A percentile compares a stretch with the other conserved stretches of the same genome.
Evolutionary conservation across 2,329 filamentous ascomycete genomes (phyloP).

Genomic region (Aspergillus carbonarius): DNA sequence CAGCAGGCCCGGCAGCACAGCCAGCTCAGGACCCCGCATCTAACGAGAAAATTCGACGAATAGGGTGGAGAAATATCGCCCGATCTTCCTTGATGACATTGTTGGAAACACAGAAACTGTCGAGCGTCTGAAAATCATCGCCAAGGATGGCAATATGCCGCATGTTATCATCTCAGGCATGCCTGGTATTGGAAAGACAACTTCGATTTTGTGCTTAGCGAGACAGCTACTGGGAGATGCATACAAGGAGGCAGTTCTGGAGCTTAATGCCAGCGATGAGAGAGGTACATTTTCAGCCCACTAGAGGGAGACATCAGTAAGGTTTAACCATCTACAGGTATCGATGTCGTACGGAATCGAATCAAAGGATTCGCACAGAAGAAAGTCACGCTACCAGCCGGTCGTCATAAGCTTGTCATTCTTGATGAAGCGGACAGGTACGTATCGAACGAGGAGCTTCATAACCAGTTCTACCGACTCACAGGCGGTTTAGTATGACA

Average conservation of each 20-base stretch:
- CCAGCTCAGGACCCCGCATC: not conserved
- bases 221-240: slow-evolving; percentile 86
- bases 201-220: slow-evolving; percentile 88
- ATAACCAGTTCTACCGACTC: not conserved
- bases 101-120: slow-evolving; percentile 98
- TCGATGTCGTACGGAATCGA: slow-evolving; percentile 93
- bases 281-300: slow-evolving; percentile 59
- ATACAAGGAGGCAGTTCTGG: slow-evolving; percentile 96
- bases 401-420: slow-evolving; percentile 93
- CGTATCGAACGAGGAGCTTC: slow-evolving; percentile 3
- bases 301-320: not conserved
- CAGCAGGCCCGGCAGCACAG: not conserved
- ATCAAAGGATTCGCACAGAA: slow-evolving; percentile 99
- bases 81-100: slow-evolving; percentile 91
- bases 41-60: slow-evolving; percentile 14
- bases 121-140: slow-evolving; percentile 95
- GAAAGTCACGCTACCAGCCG: slow-evolving; percentile 89
- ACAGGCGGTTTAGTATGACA: slow-evolving; percentile 66
- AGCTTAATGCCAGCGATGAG: slow-evolving; percentile 95
- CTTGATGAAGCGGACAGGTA: slow-evolving; percentile 92
- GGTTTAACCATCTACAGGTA: slow-evolving; percentile 55
- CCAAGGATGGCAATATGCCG: slow-evolving; percentile 98
- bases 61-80: slow-evolving; percentile 98
- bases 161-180: slow-evolving; percentile 99
- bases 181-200: slow-evolving; percentile 98